Evolutionary conservation across 139 green algal species (phyloP).

Genomic region (Desmodesmus armatus): DNA sequence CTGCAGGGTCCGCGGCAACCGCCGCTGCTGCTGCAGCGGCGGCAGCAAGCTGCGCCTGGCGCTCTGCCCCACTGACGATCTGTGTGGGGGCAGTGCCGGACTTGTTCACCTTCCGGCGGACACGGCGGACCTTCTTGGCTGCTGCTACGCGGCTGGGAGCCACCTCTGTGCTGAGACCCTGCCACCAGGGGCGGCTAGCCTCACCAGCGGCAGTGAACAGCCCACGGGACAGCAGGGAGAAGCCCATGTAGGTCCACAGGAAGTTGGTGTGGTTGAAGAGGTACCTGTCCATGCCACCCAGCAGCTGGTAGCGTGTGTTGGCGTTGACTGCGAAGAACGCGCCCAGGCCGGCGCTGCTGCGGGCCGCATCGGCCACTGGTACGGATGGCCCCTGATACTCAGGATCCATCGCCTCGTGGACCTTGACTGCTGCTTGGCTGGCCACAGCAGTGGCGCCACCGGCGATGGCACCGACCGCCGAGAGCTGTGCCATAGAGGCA

Average conservation of each 20-base stretch:
- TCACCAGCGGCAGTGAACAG: conserved; percentile 54
- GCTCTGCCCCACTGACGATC: conserved; percentile 38
- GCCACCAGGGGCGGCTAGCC: conserved; percentile 61
- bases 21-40: conserved; percentile 23
- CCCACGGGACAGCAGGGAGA: conserved; percentile 53
- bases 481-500: conserved; percentile 89
- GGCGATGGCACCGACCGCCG: conserved; percentile 83
- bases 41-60: conserved; percentile 52
- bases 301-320: conserved; percentile 93
- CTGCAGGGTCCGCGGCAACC: neutral
- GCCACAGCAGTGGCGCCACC: conserved; percentile 66
- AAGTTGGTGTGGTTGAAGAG: conserved; percentile 85
- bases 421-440: conserved; percentile 54
- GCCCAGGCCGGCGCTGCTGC: conserved; percentile 78
- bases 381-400: conserved; percentile 77
- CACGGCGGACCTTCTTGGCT: conserved; percentile 20
- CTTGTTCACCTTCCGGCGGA: conserved; percentile 53
- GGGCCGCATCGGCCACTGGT: conserved; percentile 73
- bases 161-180: conserved; percentile 58
- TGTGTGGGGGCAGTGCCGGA: conserved; percentile 46
- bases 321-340: conserved; percentile 84
- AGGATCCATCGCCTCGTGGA: conserved; percentile 67
- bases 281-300: conserved; percentile 92
- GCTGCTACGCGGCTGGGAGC: conserved; percentile 8
- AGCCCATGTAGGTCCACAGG: conserved; percentile 82